phyloP scores from a whole-genome alignment of 768 basidiomycete species.

The Pleurotus tuoliensis region DNA sequence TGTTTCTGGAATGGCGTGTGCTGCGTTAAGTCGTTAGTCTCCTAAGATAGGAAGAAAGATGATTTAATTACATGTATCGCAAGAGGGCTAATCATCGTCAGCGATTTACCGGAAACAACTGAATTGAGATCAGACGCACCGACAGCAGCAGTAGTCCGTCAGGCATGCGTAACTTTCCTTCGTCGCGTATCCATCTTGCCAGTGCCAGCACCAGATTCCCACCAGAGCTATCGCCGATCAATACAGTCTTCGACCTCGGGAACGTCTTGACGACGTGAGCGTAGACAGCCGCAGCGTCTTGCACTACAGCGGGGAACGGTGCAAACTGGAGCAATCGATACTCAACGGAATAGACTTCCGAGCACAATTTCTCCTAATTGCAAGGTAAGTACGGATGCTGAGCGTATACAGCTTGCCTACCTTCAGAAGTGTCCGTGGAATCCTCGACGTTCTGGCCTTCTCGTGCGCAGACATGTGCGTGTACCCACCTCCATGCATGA shows the following conservation, averaged over 20 bases:
- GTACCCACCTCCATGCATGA: slow-evolving; percentile 54
- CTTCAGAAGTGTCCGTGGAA: slow-evolving; percentile 43
- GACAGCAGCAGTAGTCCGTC: slow-evolving; percentile 46
- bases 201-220: slow-evolving; percentile 50
- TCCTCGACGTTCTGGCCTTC: slow-evolving; percentile 39
- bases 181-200: slow-evolving; percentile 50
- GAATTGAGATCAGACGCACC: slow-evolving; percentile 16
- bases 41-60: background rate
- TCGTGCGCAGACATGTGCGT: slow-evolving; percentile 59
- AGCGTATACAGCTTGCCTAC: slow-evolving; percentile 18
- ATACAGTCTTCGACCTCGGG: slow-evolving; percentile 32
- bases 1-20: slow-evolving; percentile 44
- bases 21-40: slow-evolving; percentile 22
- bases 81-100: slow-evolving; percentile 19
- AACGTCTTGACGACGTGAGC: slow-evolving; percentile 35
- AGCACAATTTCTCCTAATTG: slow-evolving; percentile 26
- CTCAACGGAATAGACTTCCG: slow-evolving; percentile 42
- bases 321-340: slow-evolving; percentile 51
- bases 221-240: slow-evolving; percentile 54
- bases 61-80: slow-evolving; percentile 25
- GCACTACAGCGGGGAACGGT: slow-evolving; percentile 49
- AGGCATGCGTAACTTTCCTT: slow-evolving; percentile 39
- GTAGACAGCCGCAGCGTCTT: slow-evolving; percentile 50
- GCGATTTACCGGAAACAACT: background rate
- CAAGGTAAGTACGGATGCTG: background rate